phyloP scores from a whole-genome alignment of 2,329 filamentous ascomycete species.

The Dendryphion nanum region DNA sequence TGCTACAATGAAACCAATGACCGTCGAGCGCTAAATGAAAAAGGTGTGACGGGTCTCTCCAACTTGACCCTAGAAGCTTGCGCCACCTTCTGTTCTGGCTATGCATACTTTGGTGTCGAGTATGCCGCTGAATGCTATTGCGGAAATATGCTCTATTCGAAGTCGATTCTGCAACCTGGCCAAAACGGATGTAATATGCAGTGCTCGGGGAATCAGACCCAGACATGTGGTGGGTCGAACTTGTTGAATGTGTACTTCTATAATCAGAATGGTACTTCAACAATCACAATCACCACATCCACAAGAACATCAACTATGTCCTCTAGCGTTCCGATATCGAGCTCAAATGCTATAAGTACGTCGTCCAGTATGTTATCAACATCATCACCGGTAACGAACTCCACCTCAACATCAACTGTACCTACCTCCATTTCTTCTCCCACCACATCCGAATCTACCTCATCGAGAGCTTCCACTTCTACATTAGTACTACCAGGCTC shows the following conservation, averaged over 20 bases:
- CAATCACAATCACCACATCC: slow-evolving; percentile 1
- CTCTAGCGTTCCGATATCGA: too few relatives aligned
- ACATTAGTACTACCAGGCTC: too few relatives aligned
- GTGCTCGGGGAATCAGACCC: neutral
- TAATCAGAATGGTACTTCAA: neutral
- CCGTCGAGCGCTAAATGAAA: neutral
- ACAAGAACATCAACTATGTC: too few relatives aligned
- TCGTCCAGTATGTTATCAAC: too few relatives aligned
- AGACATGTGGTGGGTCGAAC: neutral
- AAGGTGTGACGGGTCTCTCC: neutral
- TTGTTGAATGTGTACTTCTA: neutral
- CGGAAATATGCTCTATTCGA: neutral
- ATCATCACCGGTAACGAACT: slow-evolving; percentile 15
- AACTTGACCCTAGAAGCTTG: neutral
- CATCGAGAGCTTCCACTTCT: slow-evolving; percentile 8
- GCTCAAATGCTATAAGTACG: too few relatives aligned
- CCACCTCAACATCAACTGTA: neutral
- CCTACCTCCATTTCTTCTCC: slow-evolving; percentile 3
- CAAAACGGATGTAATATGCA: neutral
- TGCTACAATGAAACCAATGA: neutral
- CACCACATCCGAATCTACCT: slow-evolving; percentile 9
- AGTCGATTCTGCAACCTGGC: neutral
- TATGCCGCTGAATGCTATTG: neutral
- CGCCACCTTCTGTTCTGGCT: neutral
- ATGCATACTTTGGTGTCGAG: neutral